Percentiles rank a stretch among this genome's conserved stretches.
Conservation (phyloP, 257 asterid species). For the Gynochthodes officinalis region DNA sequence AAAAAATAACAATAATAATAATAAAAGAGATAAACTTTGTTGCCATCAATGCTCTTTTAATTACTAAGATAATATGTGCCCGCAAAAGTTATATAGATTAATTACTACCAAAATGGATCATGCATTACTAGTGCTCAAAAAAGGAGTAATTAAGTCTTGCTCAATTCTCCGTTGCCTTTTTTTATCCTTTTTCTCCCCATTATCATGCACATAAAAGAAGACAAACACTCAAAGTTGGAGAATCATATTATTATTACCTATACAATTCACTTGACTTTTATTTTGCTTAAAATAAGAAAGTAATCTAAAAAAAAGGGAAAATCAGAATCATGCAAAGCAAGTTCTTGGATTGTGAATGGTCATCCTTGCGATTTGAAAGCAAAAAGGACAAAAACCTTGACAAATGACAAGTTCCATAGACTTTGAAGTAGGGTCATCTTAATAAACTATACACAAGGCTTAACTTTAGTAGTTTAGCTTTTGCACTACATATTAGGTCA, state of each 20-base stretch:
- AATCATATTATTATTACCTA: background rate
- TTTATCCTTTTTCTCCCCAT: background rate
- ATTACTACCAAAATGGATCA: no score
- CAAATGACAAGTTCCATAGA: background rate
- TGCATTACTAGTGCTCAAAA: no score
- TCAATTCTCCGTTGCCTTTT: background rate
- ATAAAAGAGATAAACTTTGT: no score
- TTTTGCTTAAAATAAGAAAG: background rate
- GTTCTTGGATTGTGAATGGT: constrained; percentile 1
- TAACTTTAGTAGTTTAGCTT: background rate
- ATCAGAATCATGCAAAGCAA: constrained; percentile 18
- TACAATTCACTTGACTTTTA: background rate
- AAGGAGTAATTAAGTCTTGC: no score
- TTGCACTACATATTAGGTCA: no score
- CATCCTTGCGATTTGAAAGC: background rate
- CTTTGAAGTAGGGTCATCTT: background rate
- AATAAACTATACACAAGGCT: background rate
- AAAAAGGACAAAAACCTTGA: constrained; percentile 1
- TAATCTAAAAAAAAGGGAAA: constrained; percentile 7
- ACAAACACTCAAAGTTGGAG: background rate
- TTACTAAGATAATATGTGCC: no score
- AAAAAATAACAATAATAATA: no score
- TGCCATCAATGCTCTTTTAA: no score
- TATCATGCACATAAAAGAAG: background rate
- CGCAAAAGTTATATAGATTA: no score